Evolutionary conservation across 192 early-diverging fungal species (phyloP).

Genomic region (Radiomyces spectabilis): DNA sequence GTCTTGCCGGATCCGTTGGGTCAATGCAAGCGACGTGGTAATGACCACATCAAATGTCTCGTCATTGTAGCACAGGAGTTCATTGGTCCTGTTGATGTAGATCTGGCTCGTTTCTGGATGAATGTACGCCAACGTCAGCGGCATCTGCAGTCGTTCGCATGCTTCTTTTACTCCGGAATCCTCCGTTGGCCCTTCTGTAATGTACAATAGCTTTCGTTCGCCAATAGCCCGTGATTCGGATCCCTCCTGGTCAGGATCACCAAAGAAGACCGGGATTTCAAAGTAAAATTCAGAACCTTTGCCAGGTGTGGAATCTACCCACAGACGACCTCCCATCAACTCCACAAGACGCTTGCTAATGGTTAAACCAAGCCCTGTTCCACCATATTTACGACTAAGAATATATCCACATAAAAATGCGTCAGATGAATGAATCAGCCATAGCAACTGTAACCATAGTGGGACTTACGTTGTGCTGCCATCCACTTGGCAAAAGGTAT

Average conservation of each 20-base stretch:
- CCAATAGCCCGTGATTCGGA: too few relatives aligned
- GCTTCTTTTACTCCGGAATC: constrained; percentile 45
- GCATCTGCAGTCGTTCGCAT: too few relatives aligned
- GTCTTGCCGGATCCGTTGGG: constrained; percentile 51
- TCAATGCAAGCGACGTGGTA: constrained; percentile 49
- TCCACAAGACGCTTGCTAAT: constrained; percentile 73
- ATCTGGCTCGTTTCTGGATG: constrained; percentile 32
- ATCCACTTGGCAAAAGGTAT: constrained; percentile 79
- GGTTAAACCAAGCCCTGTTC: constrained; percentile 81
- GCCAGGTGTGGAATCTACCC: constrained; percentile 68
- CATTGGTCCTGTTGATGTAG: too few relatives aligned
- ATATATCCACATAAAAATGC: neutral
- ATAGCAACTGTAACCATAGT: neutral
- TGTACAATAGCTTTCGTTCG: constrained; percentile 52
- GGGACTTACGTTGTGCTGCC: constrained; percentile 61
- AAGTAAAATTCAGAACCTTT: constrained; percentile 74
- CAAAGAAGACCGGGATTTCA: constrained; percentile 29
- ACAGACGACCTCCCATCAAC: constrained; percentile 71
- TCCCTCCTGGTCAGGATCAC: too few relatives aligned
- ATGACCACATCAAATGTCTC: constrained; percentile 56
- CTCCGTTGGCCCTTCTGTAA: too few relatives aligned
- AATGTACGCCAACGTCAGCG: constrained; percentile 31
- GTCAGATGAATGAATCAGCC: neutral
- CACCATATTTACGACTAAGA: constrained; percentile 64
- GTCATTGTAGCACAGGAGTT: too few relatives aligned